Conservation (phyloP, 139 green algal species). For the Chlorella sp. region DNA sequence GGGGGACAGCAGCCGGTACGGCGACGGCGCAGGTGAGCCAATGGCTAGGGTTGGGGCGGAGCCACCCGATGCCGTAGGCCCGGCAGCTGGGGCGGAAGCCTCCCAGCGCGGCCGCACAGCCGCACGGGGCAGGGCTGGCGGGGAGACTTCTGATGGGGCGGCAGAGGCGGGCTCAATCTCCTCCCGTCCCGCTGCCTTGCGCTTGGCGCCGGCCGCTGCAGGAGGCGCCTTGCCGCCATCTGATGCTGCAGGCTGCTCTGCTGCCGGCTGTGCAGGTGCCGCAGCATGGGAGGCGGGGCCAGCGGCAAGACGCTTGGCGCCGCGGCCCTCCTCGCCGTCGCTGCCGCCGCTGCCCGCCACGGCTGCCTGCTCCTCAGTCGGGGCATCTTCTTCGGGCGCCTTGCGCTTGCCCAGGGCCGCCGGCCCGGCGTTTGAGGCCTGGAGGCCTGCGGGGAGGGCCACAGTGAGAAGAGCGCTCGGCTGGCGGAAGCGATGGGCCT, state of each 20-base stretch:
- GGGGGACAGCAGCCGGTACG: constrained; percentile 16
- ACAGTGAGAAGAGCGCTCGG: neutral
- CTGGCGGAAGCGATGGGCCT: neutral
- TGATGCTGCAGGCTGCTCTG: neutral
- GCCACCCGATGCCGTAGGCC: neutral
- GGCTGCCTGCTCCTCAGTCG: neutral
- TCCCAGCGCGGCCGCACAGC: neutral
- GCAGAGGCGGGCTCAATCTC: neutral
- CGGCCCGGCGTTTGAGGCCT: neutral
- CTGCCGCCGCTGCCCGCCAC: neutral
- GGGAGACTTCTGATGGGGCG: neutral
- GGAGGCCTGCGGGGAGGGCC: neutral
- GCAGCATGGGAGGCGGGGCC: neutral
- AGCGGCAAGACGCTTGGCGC: constrained; percentile 1
- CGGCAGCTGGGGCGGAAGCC: neutral
- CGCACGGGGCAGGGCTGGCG: neutral
- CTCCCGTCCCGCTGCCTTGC: neutral
- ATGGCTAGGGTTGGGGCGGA: neutral
- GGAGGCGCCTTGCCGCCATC: neutral
- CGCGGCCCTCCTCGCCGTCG: neutral
- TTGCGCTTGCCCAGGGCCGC: constrained; percentile 19
- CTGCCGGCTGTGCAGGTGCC: too few relatives aligned
- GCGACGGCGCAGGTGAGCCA: constrained; percentile 13
- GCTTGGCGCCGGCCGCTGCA: neutral
- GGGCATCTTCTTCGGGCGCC: neutral